These are phyloP conservation scores for Arthrinium puccinioides DNA, from an alignment of 2,329 filamentous ascomycete genomes.

Conservation along the genomic window DNA sequence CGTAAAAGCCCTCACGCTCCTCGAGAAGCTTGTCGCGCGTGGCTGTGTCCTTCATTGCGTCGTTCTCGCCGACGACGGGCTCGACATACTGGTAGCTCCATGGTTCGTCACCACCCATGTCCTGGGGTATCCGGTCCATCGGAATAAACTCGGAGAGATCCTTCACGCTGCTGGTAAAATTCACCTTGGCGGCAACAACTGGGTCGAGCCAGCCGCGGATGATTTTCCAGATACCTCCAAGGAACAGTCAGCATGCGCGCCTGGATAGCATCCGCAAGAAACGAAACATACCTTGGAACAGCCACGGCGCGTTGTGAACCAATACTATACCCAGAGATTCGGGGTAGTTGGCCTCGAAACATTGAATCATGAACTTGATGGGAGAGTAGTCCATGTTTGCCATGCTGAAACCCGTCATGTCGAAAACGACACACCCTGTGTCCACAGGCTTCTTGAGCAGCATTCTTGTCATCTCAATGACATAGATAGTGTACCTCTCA, in stretches of 20 bases:
- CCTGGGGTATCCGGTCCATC: conserved; percentile 63
- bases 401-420: conserved; percentile 90
- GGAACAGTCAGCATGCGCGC: conserved; percentile 28
- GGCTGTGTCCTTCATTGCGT: conserved; percentile 57
- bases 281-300: conserved; percentile 74
- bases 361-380: conserved; percentile 99
- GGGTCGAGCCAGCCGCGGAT: conserved; percentile 96
- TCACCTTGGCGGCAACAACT: conserved; percentile 87
- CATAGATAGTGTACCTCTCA: conserved; percentile 85
- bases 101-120: conserved; percentile 78
- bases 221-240: conserved; percentile 82
- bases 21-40: conserved; percentile 57
- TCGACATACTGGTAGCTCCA: conserved; percentile 82
- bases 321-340: conserved; percentile 85
- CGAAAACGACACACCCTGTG: conserved; percentile 89
- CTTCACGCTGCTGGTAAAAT: conserved; percentile 78
- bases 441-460: conserved; percentile 74
- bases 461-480: conserved; percentile 90
- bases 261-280: too few relatives aligned
- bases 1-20: conserved; percentile 58
- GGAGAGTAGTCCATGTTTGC: conserved; percentile 98
- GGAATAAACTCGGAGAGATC: conserved; percentile 76
- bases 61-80: conserved; percentile 69
- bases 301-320: conserved; percentile 93
- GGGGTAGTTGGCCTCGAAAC: conserved; percentile 97